A percentile compares a stretch with the other conserved stretches of the same genome.
Evolutionary conservation across 2,329 filamentous ascomycete species (phyloP).

Genomic region (Annulohypoxylon truncatum): DNA sequence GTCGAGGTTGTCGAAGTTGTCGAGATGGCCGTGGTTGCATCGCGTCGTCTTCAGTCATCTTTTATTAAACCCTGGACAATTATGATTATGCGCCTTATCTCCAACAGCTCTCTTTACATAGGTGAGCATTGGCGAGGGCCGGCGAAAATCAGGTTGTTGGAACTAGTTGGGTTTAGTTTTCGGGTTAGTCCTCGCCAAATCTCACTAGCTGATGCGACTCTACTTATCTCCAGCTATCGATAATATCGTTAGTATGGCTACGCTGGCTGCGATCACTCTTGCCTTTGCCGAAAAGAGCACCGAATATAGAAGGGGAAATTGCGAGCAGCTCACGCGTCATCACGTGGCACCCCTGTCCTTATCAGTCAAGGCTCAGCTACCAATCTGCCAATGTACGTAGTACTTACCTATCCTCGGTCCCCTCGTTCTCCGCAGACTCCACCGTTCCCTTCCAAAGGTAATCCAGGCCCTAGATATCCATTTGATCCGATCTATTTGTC

Average conservation of each 20-base stretch:
- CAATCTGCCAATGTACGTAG: too few relatives aligned
- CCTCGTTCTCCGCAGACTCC: background rate
- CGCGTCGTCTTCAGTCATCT: constrained; percentile 1
- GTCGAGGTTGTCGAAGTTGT: constrained; percentile 8
- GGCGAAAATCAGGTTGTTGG: constrained; percentile 12
- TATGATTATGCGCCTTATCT: constrained; percentile 15
- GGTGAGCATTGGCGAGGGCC: background rate
- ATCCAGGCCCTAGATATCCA: background rate
- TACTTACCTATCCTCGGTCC: background rate
- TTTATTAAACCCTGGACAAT: constrained; percentile 14
- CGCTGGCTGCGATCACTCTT: background rate
- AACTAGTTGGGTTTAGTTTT: constrained; percentile 13
- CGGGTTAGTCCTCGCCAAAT: background rate
- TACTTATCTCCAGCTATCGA: constrained; percentile 18
- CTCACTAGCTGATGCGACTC: constrained; percentile 4
- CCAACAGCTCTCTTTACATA: background rate
- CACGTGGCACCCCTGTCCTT: constrained; percentile 10
- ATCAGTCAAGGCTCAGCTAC: background rate
- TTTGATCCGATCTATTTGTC: constrained; percentile 1
- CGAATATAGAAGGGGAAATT: background rate
- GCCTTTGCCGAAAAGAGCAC: constrained; percentile 13
- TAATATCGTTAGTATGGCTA: background rate
- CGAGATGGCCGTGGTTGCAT: constrained; percentile 19
- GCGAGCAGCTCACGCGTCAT: constrained; percentile 13
- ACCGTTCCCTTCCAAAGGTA: background rate